A percentile compares a stretch with the other conserved stretches of the same genome.
These are phyloP conservation scores for Delonix regia DNA, from an alignment of 306 rosid species.

Conservation along the genomic window DNA sequence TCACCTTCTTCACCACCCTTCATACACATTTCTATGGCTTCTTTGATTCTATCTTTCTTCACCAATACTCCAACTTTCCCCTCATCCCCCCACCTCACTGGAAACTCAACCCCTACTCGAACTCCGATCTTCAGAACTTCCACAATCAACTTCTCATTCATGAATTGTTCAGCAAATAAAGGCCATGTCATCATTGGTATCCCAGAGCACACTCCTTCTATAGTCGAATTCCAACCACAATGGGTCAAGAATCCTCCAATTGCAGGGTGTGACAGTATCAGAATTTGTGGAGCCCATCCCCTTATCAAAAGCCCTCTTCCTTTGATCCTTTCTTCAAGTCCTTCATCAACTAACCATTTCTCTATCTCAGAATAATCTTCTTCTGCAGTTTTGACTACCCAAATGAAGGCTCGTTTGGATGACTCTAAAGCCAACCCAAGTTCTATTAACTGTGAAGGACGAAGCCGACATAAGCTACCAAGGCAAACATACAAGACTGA, in stretches of 20 bases:
- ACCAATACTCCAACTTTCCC: constrained; percentile 39
- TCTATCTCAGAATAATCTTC: constrained; percentile 49
- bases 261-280: constrained; percentile 58
- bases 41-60: constrained; percentile 41
- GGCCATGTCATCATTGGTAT: constrained; percentile 79
- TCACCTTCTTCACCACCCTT: constrained; percentile 41
- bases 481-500: constrained; percentile 81
- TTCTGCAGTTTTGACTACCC: constrained; percentile 63
- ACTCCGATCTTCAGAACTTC: constrained; percentile 48
- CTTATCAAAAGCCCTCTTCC: constrained; percentile 55
- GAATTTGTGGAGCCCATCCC: constrained; percentile 81
- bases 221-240: constrained; percentile 76
- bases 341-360: constrained; percentile 48
- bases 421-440: constrained; percentile 71
- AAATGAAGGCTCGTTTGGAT: constrained; percentile 65
- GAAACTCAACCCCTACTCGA: constrained; percentile 44
- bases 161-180: constrained; percentile 56
- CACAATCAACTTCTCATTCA: constrained; percentile 51
- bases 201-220: constrained; percentile 58
- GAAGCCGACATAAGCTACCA: constrained; percentile 76
- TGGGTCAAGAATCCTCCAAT: constrained; percentile 71
- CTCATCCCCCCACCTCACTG: constrained; percentile 44
- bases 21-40: constrained; percentile 53
- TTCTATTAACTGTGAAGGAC: constrained; percentile 61
- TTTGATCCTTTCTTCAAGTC: constrained; percentile 51